Base-by-base conservation (phyloP, 2,329 filamentous ascomycete genomes). In the Penicillium sp. region DNA sequence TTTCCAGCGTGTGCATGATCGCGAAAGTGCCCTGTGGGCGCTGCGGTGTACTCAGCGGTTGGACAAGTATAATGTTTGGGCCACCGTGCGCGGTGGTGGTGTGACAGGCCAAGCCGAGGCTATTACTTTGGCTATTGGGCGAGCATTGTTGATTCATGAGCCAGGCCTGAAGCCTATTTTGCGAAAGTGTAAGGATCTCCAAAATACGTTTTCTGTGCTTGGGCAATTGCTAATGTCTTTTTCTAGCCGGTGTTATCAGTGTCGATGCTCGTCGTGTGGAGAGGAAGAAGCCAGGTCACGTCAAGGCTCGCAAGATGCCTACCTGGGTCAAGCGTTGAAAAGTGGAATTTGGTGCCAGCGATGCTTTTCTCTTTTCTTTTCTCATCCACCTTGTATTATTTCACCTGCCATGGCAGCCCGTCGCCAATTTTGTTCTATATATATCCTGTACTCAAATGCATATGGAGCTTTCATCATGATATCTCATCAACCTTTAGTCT, bases 11-110 rank as follows among this genome's bases (percentile, higher is more conserved):
- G 77, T 97, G 50, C 93, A 99, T 73, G 93, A 99, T 76, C 87
- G 95, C 44, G 95, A 98, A 80, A 97, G 92, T 71, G 93, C 91
- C 3, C 80, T 96, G 4, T 99, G 93, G 93, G 87, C 93, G 8
- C 77, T 99, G 69, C 92, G 93, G 69, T 84, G 87, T 50, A 96
- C 92, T 25, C 82, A 89, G 44, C 83, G 95, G 62, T 77, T 96
- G 63, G 92, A 96, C 81, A 98, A 97, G 77, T 99, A 99, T 81
- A 99, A 99, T 70, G 86, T 97, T 3, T 99, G 92, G 88, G 93
- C 88, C 53, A 78, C 90, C 50, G 91, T 92, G 3, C 83, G 85
- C 58, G 95, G 95, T 55, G 95, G 95, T 64, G 95, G 95, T 67
- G 89, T 90, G 48, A 99, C 95, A 50, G 95, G 95, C 2, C 96